Conservation (phyloP, 2,329 filamentous ascomycete species). For the Dactylonectria estremocensis region DNA sequence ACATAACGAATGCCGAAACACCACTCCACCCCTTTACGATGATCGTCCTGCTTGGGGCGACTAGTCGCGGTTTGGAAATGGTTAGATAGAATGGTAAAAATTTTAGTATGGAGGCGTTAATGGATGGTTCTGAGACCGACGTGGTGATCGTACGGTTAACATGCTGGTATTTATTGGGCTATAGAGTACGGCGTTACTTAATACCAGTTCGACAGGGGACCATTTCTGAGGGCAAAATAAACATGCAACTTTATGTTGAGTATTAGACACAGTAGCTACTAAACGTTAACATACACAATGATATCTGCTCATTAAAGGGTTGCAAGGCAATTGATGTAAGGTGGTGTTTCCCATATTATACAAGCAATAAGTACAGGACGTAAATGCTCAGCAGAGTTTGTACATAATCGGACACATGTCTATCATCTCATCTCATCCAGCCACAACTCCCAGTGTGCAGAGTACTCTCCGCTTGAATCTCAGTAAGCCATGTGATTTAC, state of each 20-base stretch:
- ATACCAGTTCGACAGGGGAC: constrained; percentile 23
- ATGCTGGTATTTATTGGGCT: background rate
- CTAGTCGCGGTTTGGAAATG: background rate
- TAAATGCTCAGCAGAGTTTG: constrained; percentile 31
- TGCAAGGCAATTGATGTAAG: background rate
- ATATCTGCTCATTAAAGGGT: too few species aligned
- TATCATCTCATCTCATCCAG: constrained; percentile 24
- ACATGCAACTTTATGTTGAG: background rate
- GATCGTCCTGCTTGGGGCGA: background rate
- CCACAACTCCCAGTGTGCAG: constrained; percentile 5
- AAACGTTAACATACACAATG: background rate
- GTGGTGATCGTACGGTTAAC: background rate
- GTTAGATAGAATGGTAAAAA: constrained; percentile 18
- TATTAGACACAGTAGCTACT: constrained; percentile 11
- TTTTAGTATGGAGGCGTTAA: constrained; percentile 2
- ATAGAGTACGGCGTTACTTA: constrained; percentile 20
- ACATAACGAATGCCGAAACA: constrained; percentile 24
- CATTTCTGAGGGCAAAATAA: background rate
- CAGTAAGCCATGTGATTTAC: background rate
- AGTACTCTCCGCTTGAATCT: background rate
- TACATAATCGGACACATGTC: constrained; percentile 27
- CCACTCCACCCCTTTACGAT: background rate
- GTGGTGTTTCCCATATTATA: constrained; percentile 11
- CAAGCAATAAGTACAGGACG: constrained; percentile 16
- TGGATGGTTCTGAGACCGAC: background rate